phyloP scores from a whole-genome alignment of 805 yeast genomes.

The Barnettozyma populi region DNA sequence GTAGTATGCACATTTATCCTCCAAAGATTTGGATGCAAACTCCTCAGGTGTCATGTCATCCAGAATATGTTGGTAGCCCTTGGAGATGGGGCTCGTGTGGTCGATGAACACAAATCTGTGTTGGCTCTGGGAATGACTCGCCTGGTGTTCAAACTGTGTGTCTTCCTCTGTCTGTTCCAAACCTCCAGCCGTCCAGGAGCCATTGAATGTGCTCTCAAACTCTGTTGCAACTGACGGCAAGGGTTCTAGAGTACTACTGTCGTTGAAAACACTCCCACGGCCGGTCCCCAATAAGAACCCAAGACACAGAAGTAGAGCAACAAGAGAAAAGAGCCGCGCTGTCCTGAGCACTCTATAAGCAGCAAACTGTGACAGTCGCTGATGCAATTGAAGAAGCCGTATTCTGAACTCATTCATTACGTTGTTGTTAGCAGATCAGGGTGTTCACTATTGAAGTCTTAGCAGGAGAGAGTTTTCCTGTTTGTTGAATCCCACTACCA shows the following conservation, averaged over 20 bases:
- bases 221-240: background rate
- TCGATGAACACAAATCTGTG: conserved; percentile 17
- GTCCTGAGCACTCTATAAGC: background rate
- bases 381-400: conserved; percentile 3
- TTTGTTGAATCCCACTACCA: background rate
- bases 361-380: conserved; percentile 2
- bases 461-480: background rate
- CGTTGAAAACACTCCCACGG: background rate
- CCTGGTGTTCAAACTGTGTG: background rate
- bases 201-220: background rate
- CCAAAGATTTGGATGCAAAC: conserved; percentile 12
- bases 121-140: background rate
- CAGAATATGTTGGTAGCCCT: conserved; percentile 18
- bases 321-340: background rate
- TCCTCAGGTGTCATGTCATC: conserved; percentile 12
- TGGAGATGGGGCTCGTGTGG: conserved; percentile 17
- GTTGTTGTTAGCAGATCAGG: background rate
- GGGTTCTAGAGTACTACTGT: background rate
- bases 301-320: background rate
- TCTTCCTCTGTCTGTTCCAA: background rate
- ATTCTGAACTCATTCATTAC: background rate
- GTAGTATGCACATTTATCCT: conserved; percentile 16
- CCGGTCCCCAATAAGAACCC: background rate
- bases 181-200: background rate
- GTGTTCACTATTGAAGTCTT: background rate